Base-by-base conservation (phyloP, 176 grass and related monocot species). In the Oryza meyeriana region DNA sequence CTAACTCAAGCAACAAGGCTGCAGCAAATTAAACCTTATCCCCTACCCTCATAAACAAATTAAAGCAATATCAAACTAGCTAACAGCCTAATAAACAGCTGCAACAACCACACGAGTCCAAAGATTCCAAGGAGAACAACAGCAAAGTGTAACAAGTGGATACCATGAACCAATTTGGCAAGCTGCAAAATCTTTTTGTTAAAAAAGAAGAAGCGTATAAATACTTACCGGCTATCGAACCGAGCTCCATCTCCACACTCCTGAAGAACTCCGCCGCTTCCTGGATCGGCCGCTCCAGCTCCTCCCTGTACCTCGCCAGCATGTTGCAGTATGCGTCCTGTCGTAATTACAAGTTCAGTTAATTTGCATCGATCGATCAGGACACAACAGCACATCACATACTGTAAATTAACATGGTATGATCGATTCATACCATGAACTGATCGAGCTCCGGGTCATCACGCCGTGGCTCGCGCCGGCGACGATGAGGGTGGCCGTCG, bases 261-360 rank as follows among this genome's bases (percentile, higher is more conserved):
- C 81, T 91, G 81, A 98, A 87, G 82, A 98, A 94, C 41, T 93
- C 92, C 2, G 76, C 79, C 5, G 88, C 90, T 35, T 98, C 95
- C 72, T 89, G 86, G 57, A 94, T 84, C 48, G 90, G 95, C 63
- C 88, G 87, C 57, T 75, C 82, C 67, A 98, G 82, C 79, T 98
- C 95, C 39, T 91, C 92, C 29, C 85, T 76, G 75, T 88, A 98
- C 86, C 91, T 98, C 24, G 73, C 66, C 66, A 98, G 77, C 81
- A 94, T 89, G 73, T 84, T 85, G 65, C 90, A 86, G 71, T 98
- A 98, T 0, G 90, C 90, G 74, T 98, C 90, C 95, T 98, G 61
- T 72, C 72, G 18, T 79, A 75, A 25, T 12, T 12, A 41, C 16
- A 44, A 62, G 35, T 17, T 48, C 45, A 6, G 27, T n/a, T n/a